phyloP scores from a whole-genome alignment of 352 stramenopile genomes.

The Phytopythium aichiense region DNA sequence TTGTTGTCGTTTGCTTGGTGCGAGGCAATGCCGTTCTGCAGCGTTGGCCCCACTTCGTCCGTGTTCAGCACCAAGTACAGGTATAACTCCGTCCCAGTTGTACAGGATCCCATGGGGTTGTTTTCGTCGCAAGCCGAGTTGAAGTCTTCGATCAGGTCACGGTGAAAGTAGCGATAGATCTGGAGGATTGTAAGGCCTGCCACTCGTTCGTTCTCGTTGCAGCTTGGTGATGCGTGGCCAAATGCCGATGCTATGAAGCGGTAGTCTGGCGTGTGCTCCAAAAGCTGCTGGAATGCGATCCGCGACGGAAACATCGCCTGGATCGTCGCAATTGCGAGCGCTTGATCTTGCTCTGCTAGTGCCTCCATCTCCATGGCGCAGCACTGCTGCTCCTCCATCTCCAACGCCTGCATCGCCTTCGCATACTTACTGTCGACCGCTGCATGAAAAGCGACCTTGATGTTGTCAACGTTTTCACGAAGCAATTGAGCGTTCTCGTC shows the following conservation, averaged over 20 bases:
- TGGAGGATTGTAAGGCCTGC: constrained; percentile 26
- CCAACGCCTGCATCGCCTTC: constrained; percentile 13
- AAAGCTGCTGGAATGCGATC: constrained; percentile 48
- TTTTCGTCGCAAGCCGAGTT: constrained; percentile 9
- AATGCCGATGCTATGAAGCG: constrained; percentile 45
- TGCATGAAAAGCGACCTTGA: constrained; percentile 24
- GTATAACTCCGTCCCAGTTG: constrained; percentile 24
- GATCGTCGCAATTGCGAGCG: constrained; percentile 27
- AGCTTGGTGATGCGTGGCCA: constrained; percentile 4
- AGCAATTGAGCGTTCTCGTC: constrained; percentile 36
- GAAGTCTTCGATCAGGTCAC: constrained; percentile 25
- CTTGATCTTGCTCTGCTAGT: constrained; percentile 35
- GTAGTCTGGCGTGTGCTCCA: constrained; percentile 37
- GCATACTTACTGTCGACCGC: constrained; percentile 20
- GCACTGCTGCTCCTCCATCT: constrained; percentile 27
- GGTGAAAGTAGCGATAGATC: constrained; percentile 46
- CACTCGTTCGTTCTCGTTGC: constrained; percentile 1
- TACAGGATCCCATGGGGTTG: not conserved
- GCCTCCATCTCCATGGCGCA: constrained; percentile 48
- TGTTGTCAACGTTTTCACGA: constrained; percentile 24
- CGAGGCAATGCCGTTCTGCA: constrained; percentile 31
- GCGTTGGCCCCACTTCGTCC: constrained; percentile 22
- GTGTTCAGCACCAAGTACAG: constrained; percentile 36
- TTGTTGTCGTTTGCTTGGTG: not conserved
- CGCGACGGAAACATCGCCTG: constrained; percentile 24